Conservation (phyloP, 2,329 filamentous ascomycete species). For the Trichoderma sp. region DNA sequence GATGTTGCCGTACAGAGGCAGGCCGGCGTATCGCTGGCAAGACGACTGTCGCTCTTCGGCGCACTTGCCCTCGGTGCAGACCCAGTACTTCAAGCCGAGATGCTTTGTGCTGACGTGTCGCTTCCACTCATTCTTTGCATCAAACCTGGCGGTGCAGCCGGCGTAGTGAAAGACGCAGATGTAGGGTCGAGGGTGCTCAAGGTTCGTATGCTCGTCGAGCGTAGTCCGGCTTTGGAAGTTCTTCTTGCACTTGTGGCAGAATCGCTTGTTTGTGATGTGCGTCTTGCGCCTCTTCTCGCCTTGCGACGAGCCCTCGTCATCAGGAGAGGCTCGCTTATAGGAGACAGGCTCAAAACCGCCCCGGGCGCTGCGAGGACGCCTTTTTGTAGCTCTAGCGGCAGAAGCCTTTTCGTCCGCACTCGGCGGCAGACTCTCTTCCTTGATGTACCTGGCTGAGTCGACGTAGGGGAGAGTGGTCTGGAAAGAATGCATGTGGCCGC, state of each 20-base stretch:
- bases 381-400: not conserved
- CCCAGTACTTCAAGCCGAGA: constrained; percentile 71
- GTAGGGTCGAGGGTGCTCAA: constrained; percentile 64
- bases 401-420: not conserved
- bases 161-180: constrained; percentile 78
- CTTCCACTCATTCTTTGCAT: constrained; percentile 94
- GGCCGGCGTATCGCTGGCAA: constrained; percentile 26
- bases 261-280: constrained; percentile 5
- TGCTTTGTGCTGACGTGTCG: constrained; percentile 83
- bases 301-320: not conserved
- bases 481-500: not conserved
- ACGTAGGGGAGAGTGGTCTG: not conserved
- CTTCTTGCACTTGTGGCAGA: constrained; percentile 32
- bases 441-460: not conserved
- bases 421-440: constrained; percentile 7
- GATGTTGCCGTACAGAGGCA: constrained; percentile 57
- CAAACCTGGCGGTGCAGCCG: constrained; percentile 72
- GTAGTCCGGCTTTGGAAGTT: constrained; percentile 49
- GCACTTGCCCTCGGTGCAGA: constrained; percentile 69
- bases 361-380: not conserved
- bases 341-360: not conserved
- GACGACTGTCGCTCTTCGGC: constrained; percentile 37
- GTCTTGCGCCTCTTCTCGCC: constrained; percentile 11
- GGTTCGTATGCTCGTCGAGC: constrained; percentile 46
- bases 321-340: not conserved